Evolutionary conservation across 1,139 yeast genomes (phyloP).

Genomic region (Pichia terricola): DNA sequence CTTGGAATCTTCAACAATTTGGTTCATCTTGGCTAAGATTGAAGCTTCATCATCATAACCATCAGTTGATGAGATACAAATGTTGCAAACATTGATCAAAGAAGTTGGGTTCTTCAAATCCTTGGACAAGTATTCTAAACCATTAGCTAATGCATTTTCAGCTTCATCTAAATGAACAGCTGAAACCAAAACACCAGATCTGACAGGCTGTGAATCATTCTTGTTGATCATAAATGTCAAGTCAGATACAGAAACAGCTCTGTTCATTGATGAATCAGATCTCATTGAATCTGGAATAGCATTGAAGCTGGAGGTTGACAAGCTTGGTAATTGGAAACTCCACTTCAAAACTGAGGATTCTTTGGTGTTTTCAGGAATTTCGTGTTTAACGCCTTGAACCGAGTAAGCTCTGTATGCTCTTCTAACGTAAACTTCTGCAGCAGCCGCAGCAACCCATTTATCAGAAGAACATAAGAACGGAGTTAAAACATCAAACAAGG

Average conservation of each 20-base stretch:
- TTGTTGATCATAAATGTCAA: constrained; percentile 73
- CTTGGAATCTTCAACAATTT: constrained; percentile 57
- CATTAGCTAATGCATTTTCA: constrained; percentile 72
- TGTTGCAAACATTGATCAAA: constrained; percentile 71
- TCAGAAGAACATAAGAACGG: constrained; percentile 82
- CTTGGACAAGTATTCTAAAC: constrained; percentile 61
- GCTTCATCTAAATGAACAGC: constrained; percentile 80
- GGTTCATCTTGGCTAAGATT: constrained; percentile 51
- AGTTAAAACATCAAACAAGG: constrained; percentile 89
- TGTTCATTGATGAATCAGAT: constrained; percentile 41
- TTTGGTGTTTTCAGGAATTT: constrained; percentile 34
- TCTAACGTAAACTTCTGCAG: constrained; percentile 92
- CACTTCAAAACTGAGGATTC: constrained; percentile 59
- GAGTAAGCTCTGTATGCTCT: constrained; percentile 96
- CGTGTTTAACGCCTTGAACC: constrained; percentile 64
- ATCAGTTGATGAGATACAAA: constrained; percentile 64
- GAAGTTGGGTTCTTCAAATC: constrained; percentile 19
- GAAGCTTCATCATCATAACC: constrained; percentile 68
- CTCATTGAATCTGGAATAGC: constrained; percentile 47
- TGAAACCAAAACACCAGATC: constrained; percentile 85
- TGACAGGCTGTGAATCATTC: constrained; percentile 47
- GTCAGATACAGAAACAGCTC: constrained; percentile 90
- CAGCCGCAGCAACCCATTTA: constrained; percentile 88
- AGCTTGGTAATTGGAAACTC: constrained; percentile 82
- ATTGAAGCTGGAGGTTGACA: constrained; percentile 56